A percentile compares a stretch with the other conserved stretches of the same genome.
These are phyloP conservation scores for Puccinia horiana DNA, from an alignment of 1,284 basidiomycete genomes.

Conservation along the genomic window DNA sequence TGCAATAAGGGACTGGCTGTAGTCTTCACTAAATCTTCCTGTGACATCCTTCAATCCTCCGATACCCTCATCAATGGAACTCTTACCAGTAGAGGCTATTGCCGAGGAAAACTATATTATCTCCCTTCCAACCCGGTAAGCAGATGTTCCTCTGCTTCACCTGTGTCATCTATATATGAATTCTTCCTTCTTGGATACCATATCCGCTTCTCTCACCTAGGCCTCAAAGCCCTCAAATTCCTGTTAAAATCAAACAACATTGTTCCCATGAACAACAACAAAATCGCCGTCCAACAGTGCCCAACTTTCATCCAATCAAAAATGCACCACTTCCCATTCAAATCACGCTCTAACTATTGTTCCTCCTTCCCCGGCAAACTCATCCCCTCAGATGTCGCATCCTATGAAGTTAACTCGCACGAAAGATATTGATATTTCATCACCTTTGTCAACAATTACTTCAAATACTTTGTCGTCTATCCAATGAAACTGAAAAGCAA, in stretches of 20 bases:
- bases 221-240: neutral
- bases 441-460: neutral
- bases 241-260: neutral
- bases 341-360: neutral
- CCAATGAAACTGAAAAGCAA: conserved; percentile 12
- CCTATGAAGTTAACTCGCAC: too few relatives aligned
- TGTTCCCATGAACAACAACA: neutral
- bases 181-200: neutral
- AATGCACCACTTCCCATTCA: too few relatives aligned
- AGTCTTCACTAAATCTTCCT: neutral
- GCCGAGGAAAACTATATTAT: neutral
- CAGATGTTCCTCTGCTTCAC: neutral
- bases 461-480: neutral
- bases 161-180: neutral
- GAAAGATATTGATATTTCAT: neutral
- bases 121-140: neutral
- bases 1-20: neutral
- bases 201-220: neutral
- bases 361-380: neutral
- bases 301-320: neutral
- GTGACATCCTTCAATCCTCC: neutral
- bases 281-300: neutral
- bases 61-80: neutral
- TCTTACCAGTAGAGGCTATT: neutral
- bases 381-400: conserved; percentile 5